Evolutionary conservation across 2,329 filamentous ascomycete species (phyloP).

Genomic region (Curvularia lunata): DNA sequence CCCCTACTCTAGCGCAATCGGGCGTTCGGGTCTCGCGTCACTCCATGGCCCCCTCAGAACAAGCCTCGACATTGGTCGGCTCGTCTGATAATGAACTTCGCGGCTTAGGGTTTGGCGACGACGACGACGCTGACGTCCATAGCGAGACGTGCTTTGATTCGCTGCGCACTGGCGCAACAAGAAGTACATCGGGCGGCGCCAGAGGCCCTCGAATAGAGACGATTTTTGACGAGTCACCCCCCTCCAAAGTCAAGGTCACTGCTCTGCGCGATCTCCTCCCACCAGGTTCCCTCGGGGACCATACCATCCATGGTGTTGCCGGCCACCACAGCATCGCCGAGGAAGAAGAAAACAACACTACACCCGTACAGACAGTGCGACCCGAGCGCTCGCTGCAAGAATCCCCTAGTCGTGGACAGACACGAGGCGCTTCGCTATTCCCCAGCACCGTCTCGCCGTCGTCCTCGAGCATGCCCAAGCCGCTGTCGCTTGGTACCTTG

Average conservation of each 20-base stretch:
- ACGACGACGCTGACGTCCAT: conserved; percentile 78
- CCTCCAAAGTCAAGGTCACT: conserved; percentile 52
- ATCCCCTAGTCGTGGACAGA: conserved; percentile 44
- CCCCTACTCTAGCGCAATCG: conserved; percentile 44
- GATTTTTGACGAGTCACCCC: conserved; percentile 80
- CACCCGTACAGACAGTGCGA: conserved; percentile 54
- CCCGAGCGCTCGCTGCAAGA: conserved; percentile 46
- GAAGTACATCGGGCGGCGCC: conserved; percentile 65
- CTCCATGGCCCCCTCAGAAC: conserved; percentile 64
- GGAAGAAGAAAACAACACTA: conserved; percentile 58
- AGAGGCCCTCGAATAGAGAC: conserved; percentile 76
- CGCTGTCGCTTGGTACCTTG: conserved; percentile 49
- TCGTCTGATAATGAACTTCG: conserved; percentile 70
- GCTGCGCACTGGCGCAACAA: conserved; percentile 72
- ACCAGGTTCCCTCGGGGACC: conserved; percentile 53
- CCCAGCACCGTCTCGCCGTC: conserved; percentile 53
- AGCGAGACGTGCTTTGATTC: conserved; percentile 82
- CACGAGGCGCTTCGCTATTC: conserved; percentile 45
- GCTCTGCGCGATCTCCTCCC: conserved; percentile 58
- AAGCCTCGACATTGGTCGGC: conserved; percentile 69
- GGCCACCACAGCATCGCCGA: conserved; percentile 56
- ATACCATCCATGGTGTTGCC: conserved; percentile 39
- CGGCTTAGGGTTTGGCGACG: conserved; percentile 71
- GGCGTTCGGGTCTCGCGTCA: conserved; percentile 56
- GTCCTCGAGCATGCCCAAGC: conserved; percentile 53